These are phyloP conservation scores for Suhomyces panamericanus DNA, from an alignment of 1,139 yeast species.

Conservation along the genomic window DNA sequence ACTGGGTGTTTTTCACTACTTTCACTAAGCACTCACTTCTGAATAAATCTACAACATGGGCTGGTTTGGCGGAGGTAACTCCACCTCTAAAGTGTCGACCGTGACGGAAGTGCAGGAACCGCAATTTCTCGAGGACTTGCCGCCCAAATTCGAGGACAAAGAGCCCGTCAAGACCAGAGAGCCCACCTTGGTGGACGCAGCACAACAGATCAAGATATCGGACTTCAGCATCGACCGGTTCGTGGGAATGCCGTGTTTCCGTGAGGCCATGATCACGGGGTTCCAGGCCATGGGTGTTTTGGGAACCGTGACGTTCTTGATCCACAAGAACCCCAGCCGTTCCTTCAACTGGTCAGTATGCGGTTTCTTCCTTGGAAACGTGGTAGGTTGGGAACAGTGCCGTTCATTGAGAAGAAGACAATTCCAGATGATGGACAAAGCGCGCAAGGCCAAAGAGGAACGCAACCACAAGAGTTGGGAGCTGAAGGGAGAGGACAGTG, in stretches of 20 bases:
- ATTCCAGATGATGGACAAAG: constrained; percentile 60
- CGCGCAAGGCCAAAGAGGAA: constrained; percentile 52
- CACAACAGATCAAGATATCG: constrained; percentile 29
- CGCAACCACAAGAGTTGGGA: constrained; percentile 31
- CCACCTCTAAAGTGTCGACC: constrained; percentile 24
- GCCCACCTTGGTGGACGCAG: constrained; percentile 34
- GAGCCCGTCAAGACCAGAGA: constrained; percentile 21
- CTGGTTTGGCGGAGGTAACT: constrained; percentile 23
- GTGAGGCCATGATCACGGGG: constrained; percentile 87
- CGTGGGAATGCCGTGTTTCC: constrained; percentile 78
- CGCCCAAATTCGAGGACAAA: constrained; percentile 49
- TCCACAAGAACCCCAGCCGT: constrained; percentile 60
- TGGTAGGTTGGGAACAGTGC: constrained; percentile 93
- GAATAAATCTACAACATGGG: constrained; percentile 19
- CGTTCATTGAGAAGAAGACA: constrained; percentile 67
- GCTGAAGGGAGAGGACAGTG: constrained; percentile 19
- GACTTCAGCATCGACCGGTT: constrained; percentile 62
- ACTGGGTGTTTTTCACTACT: no score
- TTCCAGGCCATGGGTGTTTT: constrained; percentile 81
- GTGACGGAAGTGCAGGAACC: constrained; percentile 19
- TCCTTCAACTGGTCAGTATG: constrained; percentile 84
- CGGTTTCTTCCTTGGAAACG: constrained; percentile 76
- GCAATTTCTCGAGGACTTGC: constrained; percentile 28
- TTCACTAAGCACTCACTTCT: neutral
- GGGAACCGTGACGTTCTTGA: constrained; percentile 68